Conservation (phyloP, 2,329 filamentous ascomycete genomes). For the Sporothrix luriei region DNA sequence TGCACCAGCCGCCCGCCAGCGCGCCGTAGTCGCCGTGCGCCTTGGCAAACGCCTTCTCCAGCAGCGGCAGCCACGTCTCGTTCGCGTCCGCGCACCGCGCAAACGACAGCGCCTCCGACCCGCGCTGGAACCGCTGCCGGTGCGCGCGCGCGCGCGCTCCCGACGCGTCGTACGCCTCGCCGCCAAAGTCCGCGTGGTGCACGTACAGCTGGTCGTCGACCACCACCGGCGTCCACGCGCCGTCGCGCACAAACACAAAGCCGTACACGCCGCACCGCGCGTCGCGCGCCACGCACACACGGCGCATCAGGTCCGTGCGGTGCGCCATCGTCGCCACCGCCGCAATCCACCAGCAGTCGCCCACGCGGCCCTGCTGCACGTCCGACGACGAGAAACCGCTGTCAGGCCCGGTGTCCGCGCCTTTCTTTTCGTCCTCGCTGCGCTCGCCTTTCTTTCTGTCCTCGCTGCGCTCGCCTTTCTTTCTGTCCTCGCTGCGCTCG, state of each 20-base stretch:
- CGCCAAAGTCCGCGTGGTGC: slow-evolving; percentile 57
- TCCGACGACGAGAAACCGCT: slow-evolving; percentile 45
- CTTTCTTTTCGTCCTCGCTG: neutral
- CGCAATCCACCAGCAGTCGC: slow-evolving; percentile 75
- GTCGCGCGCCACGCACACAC: slow-evolving; percentile 67
- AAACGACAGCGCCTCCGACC: slow-evolving; percentile 70
- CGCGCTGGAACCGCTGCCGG: slow-evolving; percentile 64
- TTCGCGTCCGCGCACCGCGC: slow-evolving; percentile 68
- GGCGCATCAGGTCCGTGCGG: slow-evolving; percentile 64
- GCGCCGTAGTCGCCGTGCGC: slow-evolving; percentile 71
- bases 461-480: neutral
- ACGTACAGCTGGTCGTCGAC: slow-evolving; percentile 73
- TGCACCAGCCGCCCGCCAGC: slow-evolving; percentile 68
- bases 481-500: neutral
- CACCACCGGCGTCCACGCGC: slow-evolving; percentile 68
- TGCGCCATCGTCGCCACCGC: slow-evolving; percentile 69
- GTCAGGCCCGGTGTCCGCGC: no score
- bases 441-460: neutral
- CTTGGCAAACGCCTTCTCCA: slow-evolving; percentile 79
- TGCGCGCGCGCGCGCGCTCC: slow-evolving; percentile 62
- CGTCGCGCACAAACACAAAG: slow-evolving; percentile 51
- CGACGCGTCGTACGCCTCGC: slow-evolving; percentile 37
- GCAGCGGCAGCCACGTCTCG: slow-evolving; percentile 72
- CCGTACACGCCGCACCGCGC: slow-evolving; percentile 54
- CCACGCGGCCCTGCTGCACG: slow-evolving; percentile 53